A percentile compares a stretch with the other conserved stretches of the same genome.
Conservation (phyloP, 164 flowering plant species). For the Berberis thunbergii region DNA sequence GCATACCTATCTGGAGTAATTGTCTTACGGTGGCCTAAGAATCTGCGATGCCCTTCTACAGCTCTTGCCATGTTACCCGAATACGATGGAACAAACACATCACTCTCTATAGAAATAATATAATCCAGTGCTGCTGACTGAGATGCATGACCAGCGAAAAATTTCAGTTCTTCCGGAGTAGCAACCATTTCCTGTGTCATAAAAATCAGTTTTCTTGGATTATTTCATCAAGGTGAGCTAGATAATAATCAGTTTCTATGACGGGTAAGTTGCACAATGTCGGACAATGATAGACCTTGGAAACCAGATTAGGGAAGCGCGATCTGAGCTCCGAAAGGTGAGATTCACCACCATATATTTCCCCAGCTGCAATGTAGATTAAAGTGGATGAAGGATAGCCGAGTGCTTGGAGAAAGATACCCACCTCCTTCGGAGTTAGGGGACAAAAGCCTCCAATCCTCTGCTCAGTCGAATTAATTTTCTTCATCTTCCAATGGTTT, state of each 20-base stretch:
- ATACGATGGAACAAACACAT: slow-evolving; percentile 80
- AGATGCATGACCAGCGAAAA: slow-evolving; percentile 67
- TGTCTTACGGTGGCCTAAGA: slow-evolving; percentile 79
- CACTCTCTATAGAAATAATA: slow-evolving; percentile 76
- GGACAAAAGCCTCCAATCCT: slow-evolving; percentile 74
- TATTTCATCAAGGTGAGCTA: background rate
- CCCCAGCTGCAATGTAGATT: slow-evolving; percentile 93
- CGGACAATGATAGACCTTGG: slow-evolving; percentile 46
- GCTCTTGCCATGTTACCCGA: slow-evolving; percentile 99
- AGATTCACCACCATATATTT: slow-evolving; percentile 76
- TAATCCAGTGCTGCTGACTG: slow-evolving; percentile 93
- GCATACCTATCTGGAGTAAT: slow-evolving; percentile 82
- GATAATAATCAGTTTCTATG: background rate
- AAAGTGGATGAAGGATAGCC: slow-evolving; percentile 71
- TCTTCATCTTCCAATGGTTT: slow-evolving; percentile 89
- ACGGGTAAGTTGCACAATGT: background rate
- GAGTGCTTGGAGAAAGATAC: slow-evolving; percentile 74
- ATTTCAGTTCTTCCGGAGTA: slow-evolving; percentile 49
- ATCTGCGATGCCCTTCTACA: slow-evolving; percentile 93
- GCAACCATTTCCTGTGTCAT: slow-evolving; percentile 75
- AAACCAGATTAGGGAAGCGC: slow-evolving; percentile 71
- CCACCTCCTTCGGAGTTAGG: slow-evolving; percentile 87
- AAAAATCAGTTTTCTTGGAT: background rate
- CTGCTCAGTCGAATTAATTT: slow-evolving; percentile 91
- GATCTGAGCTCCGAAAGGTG: slow-evolving; percentile 61